phyloP scores from a whole-genome alignment of 2,329 filamentous ascomycete species.

The Ophiostoma triangulosporum region DNA sequence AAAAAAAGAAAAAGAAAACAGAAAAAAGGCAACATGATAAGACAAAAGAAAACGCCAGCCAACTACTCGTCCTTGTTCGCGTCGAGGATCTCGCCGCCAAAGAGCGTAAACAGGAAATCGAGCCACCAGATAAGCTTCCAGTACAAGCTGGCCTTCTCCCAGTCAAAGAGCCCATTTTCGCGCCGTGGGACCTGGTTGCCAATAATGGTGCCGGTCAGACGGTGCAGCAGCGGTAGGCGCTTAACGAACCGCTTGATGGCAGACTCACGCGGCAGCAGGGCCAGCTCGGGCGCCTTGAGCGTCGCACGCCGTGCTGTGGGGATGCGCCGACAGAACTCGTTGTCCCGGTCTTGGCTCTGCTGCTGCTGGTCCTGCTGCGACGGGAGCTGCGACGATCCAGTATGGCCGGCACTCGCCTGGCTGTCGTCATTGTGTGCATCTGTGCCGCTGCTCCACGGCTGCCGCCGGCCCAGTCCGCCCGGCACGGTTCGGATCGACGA shows the following conservation, averaged over 20 bases:
- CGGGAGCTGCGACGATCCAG: too few relatives aligned
- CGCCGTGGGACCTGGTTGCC: conserved; percentile 61
- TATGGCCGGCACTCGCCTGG: background rate
- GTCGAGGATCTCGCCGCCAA: conserved; percentile 43
- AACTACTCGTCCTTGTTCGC: conserved; percentile 41
- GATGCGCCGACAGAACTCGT: conserved; percentile 46
- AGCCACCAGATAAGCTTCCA: conserved; percentile 55
- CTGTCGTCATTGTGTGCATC: background rate
- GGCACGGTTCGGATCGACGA: background rate
- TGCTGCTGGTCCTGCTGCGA: background rate
- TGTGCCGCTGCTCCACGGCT: background rate
- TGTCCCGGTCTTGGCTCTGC: conserved; percentile 12
- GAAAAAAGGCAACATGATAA: background rate
- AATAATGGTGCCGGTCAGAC: conserved; percentile 61
- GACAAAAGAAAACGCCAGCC: background rate
- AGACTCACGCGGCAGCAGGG: conserved; percentile 55
- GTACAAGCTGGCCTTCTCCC: conserved; percentile 51
- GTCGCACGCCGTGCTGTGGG: conserved; percentile 51
- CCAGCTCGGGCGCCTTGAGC: conserved; percentile 56
- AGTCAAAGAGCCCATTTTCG: conserved; percentile 67
- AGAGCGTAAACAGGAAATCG: conserved; percentile 43
- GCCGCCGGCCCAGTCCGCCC: conserved; percentile 10
- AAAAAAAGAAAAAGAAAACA: background rate
- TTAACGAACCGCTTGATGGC: conserved; percentile 49
- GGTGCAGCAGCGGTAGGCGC: conserved; percentile 55